phyloP scores from a whole-genome alignment of 805 yeast genomes.

The Saturnispora quitensis region DNA sequence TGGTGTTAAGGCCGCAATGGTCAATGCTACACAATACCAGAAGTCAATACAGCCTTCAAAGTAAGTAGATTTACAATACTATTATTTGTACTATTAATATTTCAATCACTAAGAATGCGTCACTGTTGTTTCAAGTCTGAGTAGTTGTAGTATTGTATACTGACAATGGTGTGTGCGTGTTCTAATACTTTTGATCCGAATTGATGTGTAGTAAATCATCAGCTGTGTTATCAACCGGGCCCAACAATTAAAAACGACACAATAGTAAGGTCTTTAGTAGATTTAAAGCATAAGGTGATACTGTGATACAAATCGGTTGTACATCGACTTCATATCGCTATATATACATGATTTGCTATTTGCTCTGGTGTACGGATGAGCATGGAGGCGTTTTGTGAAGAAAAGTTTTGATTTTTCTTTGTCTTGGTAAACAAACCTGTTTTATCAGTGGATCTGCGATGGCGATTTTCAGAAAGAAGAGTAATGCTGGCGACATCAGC shows the following conservation, averaged over 20 bases:
- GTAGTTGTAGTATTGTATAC: no score
- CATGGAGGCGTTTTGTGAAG: background rate
- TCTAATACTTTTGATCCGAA: no score
- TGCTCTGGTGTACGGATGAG: background rate
- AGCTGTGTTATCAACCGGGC: no score
- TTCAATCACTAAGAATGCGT: background rate
- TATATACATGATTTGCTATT: no score
- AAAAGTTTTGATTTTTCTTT: background rate
- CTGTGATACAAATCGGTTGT: background rate
- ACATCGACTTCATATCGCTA: background rate
- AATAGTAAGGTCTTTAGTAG: no score
- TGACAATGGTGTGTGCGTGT: no score
- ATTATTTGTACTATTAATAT: background rate
- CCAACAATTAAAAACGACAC: no score
- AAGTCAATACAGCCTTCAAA: background rate
- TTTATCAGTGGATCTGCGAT: slow-evolving; percentile 18
- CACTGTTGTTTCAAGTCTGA: no score
- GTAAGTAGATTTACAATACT: background rate
- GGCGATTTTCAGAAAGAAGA: slow-evolving; percentile 36
- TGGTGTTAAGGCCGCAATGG: slow-evolving; percentile 12
- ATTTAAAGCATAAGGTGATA: no score
- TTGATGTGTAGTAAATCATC: no score
- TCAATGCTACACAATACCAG: slow-evolving; percentile 6
- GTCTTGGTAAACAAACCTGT: background rate
- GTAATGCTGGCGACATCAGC: slow-evolving; percentile 15